Evolutionary conservation across 306 rosid species (phyloP).

Genomic region (Fagus crenata): DNA sequence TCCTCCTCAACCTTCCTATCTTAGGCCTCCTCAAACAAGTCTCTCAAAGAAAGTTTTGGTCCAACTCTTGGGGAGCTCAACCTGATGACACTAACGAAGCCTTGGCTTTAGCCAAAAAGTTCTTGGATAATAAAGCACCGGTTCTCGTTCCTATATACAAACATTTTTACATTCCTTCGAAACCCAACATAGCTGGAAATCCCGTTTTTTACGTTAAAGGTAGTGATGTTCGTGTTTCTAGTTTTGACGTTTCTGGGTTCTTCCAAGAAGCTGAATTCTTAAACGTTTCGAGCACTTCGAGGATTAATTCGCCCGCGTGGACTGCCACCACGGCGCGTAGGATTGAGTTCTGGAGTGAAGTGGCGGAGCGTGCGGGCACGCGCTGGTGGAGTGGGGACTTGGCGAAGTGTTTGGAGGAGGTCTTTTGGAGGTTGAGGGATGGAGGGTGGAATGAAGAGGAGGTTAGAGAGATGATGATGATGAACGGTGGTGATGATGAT

Average conservation of each 20-base stretch:
- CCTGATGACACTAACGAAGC: constrained; percentile 34
- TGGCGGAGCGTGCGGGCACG: constrained; percentile 34
- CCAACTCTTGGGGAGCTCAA: constrained; percentile 52
- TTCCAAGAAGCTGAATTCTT: constrained; percentile 45
- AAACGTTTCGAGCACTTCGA: constrained; percentile 6
- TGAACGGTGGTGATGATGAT: constrained; percentile 34
- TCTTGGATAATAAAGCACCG: constrained; percentile 42
- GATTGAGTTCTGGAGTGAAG: constrained; percentile 68
- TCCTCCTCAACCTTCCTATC: constrained; percentile 59
- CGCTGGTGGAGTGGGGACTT: constrained; percentile 43
- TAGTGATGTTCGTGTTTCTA: constrained; percentile 44
- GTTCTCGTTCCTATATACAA: constrained; percentile 61
- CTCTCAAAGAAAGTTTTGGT: constrained; percentile 53
- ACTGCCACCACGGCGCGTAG: constrained; percentile 54
- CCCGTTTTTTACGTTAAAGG: constrained; percentile 59
- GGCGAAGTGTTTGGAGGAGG: constrained; percentile 54
- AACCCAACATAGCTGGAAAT: constrained; percentile 56
- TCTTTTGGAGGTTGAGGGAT: constrained; percentile 52
- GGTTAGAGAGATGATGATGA: constrained; percentile 72
- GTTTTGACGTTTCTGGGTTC: constrained; percentile 61
- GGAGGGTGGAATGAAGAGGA: constrained; percentile 95
- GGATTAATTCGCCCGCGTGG: constrained; percentile 58
- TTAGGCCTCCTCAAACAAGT: constrained; percentile 50
- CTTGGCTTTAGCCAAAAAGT: constrained; percentile 21
- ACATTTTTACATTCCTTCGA: constrained; percentile 57